These are phyloP conservation scores for Vigna trinervia DNA, from an alignment of 306 rosid species.

Conservation along the genomic window DNA sequence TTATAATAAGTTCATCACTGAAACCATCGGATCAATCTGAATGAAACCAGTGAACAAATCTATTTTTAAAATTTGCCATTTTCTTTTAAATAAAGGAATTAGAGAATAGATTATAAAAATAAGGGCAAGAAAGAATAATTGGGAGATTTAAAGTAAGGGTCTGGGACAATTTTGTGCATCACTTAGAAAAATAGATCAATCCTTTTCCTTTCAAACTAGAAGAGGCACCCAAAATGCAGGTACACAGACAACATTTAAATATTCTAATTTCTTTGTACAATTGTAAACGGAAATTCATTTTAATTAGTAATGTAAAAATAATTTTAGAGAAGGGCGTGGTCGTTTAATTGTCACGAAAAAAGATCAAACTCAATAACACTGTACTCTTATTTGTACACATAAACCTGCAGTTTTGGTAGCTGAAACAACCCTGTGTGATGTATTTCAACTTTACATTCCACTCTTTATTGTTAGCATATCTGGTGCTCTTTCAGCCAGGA, in stretches of 20 bases:
- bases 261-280: neutral
- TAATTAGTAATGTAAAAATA: neutral
- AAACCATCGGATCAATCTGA: neutral
- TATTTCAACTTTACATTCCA: conserved; percentile 14
- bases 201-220: neutral
- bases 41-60: neutral
- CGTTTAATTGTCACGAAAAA: conserved; percentile 1
- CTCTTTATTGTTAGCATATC: neutral
- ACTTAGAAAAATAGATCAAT: too few species aligned
- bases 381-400: neutral
- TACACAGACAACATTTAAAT: conserved; percentile 6
- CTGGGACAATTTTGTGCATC: too few species aligned
- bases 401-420: neutral
- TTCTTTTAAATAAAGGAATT: neutral
- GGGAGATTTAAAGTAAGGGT: neutral
- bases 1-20: neutral
- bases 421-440: conserved; percentile 1
- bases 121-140: neutral
- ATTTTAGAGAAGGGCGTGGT: neutral
- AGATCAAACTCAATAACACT: neutral
- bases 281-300: neutral
- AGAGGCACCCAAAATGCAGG: neutral
- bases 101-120: neutral
- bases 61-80: neutral
- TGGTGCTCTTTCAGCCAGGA: neutral